Percentiles rank a stretch among this genome's conserved stretches.
Evolutionary conservation across 345 rosid species (phyloP).

Genomic region (Gossypium thurberi): DNA sequence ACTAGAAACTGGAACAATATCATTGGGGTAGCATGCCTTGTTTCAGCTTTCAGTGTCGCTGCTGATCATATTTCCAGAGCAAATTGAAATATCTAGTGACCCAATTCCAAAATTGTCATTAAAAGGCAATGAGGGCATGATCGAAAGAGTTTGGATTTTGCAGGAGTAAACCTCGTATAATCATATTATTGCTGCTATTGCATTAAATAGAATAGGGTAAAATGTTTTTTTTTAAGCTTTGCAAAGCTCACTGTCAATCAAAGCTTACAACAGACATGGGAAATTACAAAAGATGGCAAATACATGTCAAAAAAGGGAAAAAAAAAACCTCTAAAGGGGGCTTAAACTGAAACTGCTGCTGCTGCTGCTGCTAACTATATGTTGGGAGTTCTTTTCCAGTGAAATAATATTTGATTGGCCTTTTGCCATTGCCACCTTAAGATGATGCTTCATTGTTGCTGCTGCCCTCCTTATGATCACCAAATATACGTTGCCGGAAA

Average conservation of each 20-base stretch:
- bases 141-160: neutral
- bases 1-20: slow-evolving; percentile 58
- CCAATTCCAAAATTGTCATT: neutral
- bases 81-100: slow-evolving; percentile 19
- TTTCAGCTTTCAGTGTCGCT: slow-evolving; percentile 58
- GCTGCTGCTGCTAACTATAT: slow-evolving; percentile 7
- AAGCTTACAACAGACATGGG: slow-evolving; percentile 4
- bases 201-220: neutral
- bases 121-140: neutral
- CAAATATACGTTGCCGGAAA: slow-evolving; percentile 85
- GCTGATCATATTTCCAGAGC: slow-evolving; percentile 50
- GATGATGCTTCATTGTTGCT: slow-evolving; percentile 29
- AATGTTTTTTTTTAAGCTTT: neutral
- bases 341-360: slow-evolving; percentile 7
- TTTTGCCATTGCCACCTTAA: slow-evolving; percentile 15
- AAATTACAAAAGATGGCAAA: slow-evolving; percentile 14
- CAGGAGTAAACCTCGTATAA: neutral
- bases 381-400: neutral
- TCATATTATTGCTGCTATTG: neutral
- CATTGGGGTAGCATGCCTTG: slow-evolving; percentile 48
- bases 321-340: neutral
- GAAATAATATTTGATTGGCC: neutral
- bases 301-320: neutral
- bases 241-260: slow-evolving; percentile 13
- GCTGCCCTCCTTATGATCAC: slow-evolving; percentile 53